A percentile compares a stretch with the other conserved stretches of the same genome.
phyloP scores from a whole-genome alignment of 164 flowering plant species.

The Liquidambar formosana region DNA sequence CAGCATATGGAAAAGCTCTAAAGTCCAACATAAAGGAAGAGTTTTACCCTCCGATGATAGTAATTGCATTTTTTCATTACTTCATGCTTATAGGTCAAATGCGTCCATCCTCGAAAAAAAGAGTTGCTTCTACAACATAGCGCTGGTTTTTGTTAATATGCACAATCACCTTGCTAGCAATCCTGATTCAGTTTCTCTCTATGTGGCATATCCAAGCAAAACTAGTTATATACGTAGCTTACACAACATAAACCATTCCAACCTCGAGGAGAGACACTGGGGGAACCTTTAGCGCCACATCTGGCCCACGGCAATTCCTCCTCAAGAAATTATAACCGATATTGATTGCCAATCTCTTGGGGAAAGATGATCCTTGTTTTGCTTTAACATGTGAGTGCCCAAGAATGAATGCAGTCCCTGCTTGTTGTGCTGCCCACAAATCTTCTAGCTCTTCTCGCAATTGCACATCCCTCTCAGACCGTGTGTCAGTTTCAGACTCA shows the following conservation, averaged over 20 bases:
- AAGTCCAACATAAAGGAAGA: too few relatives aligned
- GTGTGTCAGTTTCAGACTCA: slow-evolving; percentile 31
- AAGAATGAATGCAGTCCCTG: slow-evolving; percentile 86
- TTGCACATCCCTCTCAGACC: slow-evolving; percentile 21
- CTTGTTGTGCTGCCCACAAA: slow-evolving; percentile 58
- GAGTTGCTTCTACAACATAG: not conserved
- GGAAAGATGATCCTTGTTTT: slow-evolving; percentile 70
- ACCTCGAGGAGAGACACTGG: slow-evolving; percentile 86
- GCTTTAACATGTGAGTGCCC: slow-evolving; percentile 86
- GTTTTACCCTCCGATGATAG: not conserved
- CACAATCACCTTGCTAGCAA: not conserved
- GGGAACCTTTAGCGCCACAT: slow-evolving; percentile 80
- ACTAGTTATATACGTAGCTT: slow-evolving; percentile 4
- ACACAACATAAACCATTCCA: slow-evolving; percentile 90
- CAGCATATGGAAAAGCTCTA: too few relatives aligned
- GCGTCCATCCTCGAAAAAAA: not conserved
- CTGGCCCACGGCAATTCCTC: slow-evolving; percentile 86
- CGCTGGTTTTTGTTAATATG: not conserved
- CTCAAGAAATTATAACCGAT: slow-evolving; percentile 71
- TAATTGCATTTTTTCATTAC: not conserved
- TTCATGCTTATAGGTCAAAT: not conserved
- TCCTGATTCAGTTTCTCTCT: not conserved
- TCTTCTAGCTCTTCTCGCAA: slow-evolving; percentile 69
- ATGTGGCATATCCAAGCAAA: not conserved
- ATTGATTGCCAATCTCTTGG: slow-evolving; percentile 68